Conservation (phyloP, 2,329 filamentous ascomycete species). For the Pseudonectria buxi region DNA sequence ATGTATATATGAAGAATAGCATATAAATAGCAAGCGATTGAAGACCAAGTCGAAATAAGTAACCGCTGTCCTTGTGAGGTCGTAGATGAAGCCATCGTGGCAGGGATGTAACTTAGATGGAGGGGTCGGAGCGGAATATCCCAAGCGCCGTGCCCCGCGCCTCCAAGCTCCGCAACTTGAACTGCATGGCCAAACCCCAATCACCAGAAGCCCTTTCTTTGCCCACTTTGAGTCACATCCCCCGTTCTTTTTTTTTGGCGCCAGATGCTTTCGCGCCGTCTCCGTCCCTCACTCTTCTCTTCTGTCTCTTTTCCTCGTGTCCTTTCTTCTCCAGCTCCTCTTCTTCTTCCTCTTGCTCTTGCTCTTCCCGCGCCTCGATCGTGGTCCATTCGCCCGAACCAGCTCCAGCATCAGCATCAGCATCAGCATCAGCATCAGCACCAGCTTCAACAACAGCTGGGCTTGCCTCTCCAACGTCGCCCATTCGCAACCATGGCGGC, state of each 20-base stretch:
- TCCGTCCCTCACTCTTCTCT: conserved; percentile 17
- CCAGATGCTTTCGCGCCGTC: conserved; percentile 22
- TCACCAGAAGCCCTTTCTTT: conserved; percentile 20
- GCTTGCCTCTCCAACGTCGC: conserved; percentile 2
- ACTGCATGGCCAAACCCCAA: conserved; percentile 11
- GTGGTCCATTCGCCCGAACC: conserved; percentile 2
- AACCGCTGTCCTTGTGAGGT: no score
- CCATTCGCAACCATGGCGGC: conserved; percentile 12
- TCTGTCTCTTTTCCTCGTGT: conserved; percentile 2
- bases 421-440: neutral
- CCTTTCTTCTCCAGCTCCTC: neutral
- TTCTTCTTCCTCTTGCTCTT: conserved; percentile 6
- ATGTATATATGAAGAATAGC: no score
- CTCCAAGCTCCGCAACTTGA: conserved; percentile 8
- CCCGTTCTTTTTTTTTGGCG: conserved; percentile 14
- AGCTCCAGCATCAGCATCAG: conserved; percentile 3
- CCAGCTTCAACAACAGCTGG: no score
- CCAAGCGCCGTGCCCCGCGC: conserved; percentile 14
- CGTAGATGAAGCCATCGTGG: no score
- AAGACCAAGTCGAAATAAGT: no score
- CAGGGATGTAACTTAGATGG: neutral
- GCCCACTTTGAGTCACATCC: conserved; percentile 24
- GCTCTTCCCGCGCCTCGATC: conserved; percentile 2
- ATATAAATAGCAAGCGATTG: no score
- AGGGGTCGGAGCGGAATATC: conserved; percentile 12